Base-by-base conservation (phyloP, 2,329 filamentous ascomycete species). In the Pseudocercospora vitis region DNA sequence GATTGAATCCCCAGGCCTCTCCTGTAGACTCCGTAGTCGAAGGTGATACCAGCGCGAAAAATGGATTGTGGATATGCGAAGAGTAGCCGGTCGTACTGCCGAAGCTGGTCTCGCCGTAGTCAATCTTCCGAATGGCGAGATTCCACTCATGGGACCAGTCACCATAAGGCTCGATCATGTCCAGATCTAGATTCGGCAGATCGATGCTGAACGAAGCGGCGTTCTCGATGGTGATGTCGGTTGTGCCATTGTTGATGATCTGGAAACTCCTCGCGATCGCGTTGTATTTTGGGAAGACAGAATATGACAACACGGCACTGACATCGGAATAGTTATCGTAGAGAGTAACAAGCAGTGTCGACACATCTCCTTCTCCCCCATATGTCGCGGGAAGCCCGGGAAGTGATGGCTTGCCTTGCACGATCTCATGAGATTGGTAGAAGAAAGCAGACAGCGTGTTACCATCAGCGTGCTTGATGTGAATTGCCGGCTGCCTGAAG, bases 61-160 rank as follows among this genome's bases (percentile, higher is more conserved):
- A 86, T 0, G 83, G 83, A 60, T 87, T 87, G 64, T 85, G 81
- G 1, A 82, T 71, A 59, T 85, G 81, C 0, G 82, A 85, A 0
- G 83, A 82, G 63, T 83, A 86, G 1, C 84, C 84, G 2, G 76
- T 78, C 0, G 74, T 78, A 59, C 82, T 85, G 12, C 80, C 79
- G 64, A 86, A 86, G 4, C 81, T n/a, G 1, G 64, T 71, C 54
- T 71, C 67, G 26, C 83, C 83, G 48, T 78, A 83, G 21, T 81
- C 78, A 1, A 86, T 74, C 55, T 76, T 78, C 29, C 81, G 71
- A 46, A 79, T 76, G 46, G 80, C 75, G 3, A 78, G 75, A 31
- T 78, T 78, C 14, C 78, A 78, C 63, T 57, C 84, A 14, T 81
- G 70, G 0, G 80, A 74, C 84, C 84, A 86, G 55, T 87, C 84